Evolutionary conservation across 495 filamentous ascomycete genomes (phyloP), one percentile per base, ranked within the genome.

Genomic region (Trichoderma virens): DNA sequence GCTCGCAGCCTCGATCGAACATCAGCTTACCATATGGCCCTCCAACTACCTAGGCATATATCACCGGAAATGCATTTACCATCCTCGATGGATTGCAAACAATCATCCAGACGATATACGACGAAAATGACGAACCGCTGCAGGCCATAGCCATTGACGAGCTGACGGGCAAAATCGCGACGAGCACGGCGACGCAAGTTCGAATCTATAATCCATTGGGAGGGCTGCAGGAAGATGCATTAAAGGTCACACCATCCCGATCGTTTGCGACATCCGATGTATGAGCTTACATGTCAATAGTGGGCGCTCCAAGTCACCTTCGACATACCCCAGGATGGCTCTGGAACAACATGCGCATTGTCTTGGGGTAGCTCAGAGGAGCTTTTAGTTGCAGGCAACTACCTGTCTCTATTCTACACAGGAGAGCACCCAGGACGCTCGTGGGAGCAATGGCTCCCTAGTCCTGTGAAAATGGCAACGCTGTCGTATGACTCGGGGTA

Each of bases 331-430:
- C 45, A 70, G 54, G 38, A 23, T 1, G 43, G 56, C 20, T 14
- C 60, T 25, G 41, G 47, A 35, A 74, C 77, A 51, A 79, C 86
- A 54, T 73, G 76, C 62, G 88, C 89, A 1, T 78, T 98, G 31
- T 96, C 92, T 23, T 98, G 93, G 93, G 92, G 92, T 62, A 82
- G 83, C 63, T 74, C 83, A 34, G 88, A 92, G 65, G 93, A 97
- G 74, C 82, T 98, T 16, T 83, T 98, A 11, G 78, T 92, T 38
- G 91, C 89, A 18, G 85, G 88, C 66, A 82, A 80, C 9, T 84
- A 79, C 43, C 82, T 97, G 56, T 86, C 85, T 61, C 83, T 98
- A 18, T 93, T 86, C 82, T 84, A 81, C 34, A 81, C 76, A 23
- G 82, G 73, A 65, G 84, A 74, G n/a, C 71, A 71, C 32, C 82